These are phyloP conservation scores for Collybia nuda DNA, from an alignment of 768 basidiomycete genomes.

Conservation along the genomic window DNA sequence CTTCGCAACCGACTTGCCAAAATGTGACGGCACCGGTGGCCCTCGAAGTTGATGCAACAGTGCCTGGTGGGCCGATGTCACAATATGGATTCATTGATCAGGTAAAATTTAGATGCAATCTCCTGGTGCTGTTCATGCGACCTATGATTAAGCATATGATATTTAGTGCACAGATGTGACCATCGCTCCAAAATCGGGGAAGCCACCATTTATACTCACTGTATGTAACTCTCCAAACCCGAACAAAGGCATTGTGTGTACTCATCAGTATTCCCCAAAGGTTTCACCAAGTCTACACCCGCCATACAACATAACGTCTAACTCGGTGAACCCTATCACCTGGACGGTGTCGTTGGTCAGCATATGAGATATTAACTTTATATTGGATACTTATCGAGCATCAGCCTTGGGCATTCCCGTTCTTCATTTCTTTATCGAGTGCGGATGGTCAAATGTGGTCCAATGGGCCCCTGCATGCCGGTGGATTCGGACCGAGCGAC, in stretches of 20 bases:
- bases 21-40: slow-evolving; percentile 36
- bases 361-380: neutral
- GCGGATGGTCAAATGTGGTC: slow-evolving; percentile 46
- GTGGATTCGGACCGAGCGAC: slow-evolving; percentile 33
- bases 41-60: slow-evolving; percentile 33
- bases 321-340: slow-evolving; percentile 29
- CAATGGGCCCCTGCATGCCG: slow-evolving; percentile 49
- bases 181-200: slow-evolving; percentile 41
- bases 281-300: slow-evolving; percentile 51
- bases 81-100: slow-evolving; percentile 46
- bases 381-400: neutral
- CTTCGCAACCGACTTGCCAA: slow-evolving; percentile 33
- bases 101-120: slow-evolving; percentile 19
- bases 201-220: slow-evolving; percentile 47
- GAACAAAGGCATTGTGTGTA: neutral
- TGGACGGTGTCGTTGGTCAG: slow-evolving; percentile 42
- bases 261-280: slow-evolving; percentile 19
- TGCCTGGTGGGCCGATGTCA: slow-evolving; percentile 38
- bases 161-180: slow-evolving; percentile 50
- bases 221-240: slow-evolving; percentile 23
- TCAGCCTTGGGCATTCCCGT: slow-evolving; percentile 46
- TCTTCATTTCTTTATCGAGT: slow-evolving; percentile 48
- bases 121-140: too few species aligned
- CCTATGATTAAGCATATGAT: neutral
- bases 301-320: slow-evolving; percentile 47